Evolutionary conservation across 2,329 filamentous ascomycete genomes (phyloP).

Genomic region (Colletotrichum tabaci): DNA sequence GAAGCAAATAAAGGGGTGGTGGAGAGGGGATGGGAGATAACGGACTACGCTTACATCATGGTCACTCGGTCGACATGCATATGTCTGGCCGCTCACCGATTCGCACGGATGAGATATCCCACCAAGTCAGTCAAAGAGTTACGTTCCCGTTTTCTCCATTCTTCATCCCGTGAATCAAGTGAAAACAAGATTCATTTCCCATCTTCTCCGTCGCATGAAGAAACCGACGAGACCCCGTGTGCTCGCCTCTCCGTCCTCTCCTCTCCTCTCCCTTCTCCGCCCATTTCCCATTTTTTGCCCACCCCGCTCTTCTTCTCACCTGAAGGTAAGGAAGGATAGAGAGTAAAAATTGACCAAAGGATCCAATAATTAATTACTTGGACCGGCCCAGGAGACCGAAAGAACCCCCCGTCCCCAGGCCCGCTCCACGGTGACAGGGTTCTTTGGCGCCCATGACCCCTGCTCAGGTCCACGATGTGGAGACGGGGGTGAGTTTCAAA

Average conservation of each 20-base stretch:
- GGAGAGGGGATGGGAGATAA: neutral
- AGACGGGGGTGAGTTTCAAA: slow-evolving; percentile 33
- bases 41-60: neutral
- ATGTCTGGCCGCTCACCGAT: neutral
- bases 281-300: too few relatives aligned
- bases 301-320: slow-evolving; percentile 8
- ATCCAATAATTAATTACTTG: slow-evolving; percentile 6
- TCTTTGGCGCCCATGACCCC: slow-evolving; percentile 38
- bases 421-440: slow-evolving; percentile 15
- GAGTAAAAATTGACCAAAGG: slow-evolving; percentile 11
- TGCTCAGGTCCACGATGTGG: slow-evolving; percentile 34
- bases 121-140: too few relatives aligned
- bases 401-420: neutral
- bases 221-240: neutral
- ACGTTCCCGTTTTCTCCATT: slow-evolving; percentile 1
- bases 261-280: neutral
- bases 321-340: neutral
- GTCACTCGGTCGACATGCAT: neutral
- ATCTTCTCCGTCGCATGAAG: slow-evolving; percentile 26
- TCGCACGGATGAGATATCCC: neutral
- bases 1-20: too few relatives aligned
- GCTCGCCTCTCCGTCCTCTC: neutral
- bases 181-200: slow-evolving; percentile 27
- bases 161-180: slow-evolving; percentile 13
- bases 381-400: too few relatives aligned